These are phyloP conservation scores for Angomonas ambiguus DNA, from an alignment of 208 protist species.

Conservation along the genomic window DNA sequence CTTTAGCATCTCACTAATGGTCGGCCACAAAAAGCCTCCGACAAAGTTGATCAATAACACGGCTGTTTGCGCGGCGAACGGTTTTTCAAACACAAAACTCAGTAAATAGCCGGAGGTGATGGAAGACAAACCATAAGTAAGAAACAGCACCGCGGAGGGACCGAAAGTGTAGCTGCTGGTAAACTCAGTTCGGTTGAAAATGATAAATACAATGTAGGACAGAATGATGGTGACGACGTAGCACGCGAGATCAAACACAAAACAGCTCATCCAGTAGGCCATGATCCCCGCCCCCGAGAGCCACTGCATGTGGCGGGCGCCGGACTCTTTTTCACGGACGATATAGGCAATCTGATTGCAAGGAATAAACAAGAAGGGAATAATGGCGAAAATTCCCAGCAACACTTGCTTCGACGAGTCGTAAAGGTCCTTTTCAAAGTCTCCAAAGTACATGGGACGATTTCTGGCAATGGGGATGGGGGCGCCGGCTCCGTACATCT, in stretches of 20 bases:
- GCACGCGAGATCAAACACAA: slow-evolving; percentile 66
- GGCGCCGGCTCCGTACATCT: slow-evolving; percentile 32
- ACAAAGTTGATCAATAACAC: slow-evolving; percentile 82
- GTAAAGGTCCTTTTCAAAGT: slow-evolving; percentile 50
- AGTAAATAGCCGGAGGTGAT: slow-evolving; percentile 72
- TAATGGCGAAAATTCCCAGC: slow-evolving; percentile 64
- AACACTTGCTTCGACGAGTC: slow-evolving; percentile 55
- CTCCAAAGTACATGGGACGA: slow-evolving; percentile 56
- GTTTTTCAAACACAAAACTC: slow-evolving; percentile 77
- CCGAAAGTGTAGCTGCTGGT: slow-evolving; percentile 37
- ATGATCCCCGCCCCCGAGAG: slow-evolving; percentile 58
- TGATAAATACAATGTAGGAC: slow-evolving; percentile 56
- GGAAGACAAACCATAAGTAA: slow-evolving; percentile 61
- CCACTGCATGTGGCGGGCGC: slow-evolving; percentile 78
- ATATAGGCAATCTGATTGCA: slow-evolving; percentile 75
- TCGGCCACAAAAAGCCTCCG: slow-evolving; percentile 77
- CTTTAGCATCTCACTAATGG: slow-evolving; percentile 60
- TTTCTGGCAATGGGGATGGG: slow-evolving; percentile 38
- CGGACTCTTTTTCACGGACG: slow-evolving; percentile 70
- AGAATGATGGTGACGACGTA: slow-evolving; percentile 59
- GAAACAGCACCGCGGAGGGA: slow-evolving; percentile 60
- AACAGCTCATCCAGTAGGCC: slow-evolving; percentile 79
- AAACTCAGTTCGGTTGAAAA: slow-evolving; percentile 71
- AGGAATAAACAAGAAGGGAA: slow-evolving; percentile 82
- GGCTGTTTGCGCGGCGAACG: slow-evolving; percentile 66